phyloP scores from a whole-genome alignment of 371 early-diverging fungal species.

The Mucor irregularis region DNA sequence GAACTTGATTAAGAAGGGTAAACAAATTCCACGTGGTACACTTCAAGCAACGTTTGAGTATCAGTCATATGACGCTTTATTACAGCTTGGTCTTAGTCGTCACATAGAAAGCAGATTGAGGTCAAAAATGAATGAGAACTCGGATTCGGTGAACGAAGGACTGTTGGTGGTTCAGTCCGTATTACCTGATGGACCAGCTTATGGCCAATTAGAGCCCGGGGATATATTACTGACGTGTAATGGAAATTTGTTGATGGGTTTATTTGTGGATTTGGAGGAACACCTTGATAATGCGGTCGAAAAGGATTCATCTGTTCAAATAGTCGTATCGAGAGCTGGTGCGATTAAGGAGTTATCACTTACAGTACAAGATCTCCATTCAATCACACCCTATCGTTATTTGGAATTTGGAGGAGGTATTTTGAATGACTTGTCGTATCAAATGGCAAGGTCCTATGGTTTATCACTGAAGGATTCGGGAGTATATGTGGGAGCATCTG shows the following conservation, averaged over 20 bases:
- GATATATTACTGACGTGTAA: slow-evolving; percentile 73
- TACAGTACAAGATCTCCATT: slow-evolving; percentile 77
- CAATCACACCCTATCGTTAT: slow-evolving; percentile 67
- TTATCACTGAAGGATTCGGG: slow-evolving; percentile 73
- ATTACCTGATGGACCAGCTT: slow-evolving; percentile 72
- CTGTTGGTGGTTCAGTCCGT: slow-evolving; percentile 72
- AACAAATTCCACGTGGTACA: slow-evolving; percentile 74
- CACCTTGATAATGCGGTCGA: slow-evolving; percentile 73
- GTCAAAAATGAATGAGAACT: slow-evolving; percentile 31
- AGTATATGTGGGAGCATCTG: slow-evolving; percentile 78
- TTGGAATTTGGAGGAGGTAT: slow-evolving; percentile 88
- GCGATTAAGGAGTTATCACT: slow-evolving; percentile 51
- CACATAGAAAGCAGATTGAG: slow-evolving; percentile 66
- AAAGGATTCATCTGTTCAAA: slow-evolving; percentile 29
- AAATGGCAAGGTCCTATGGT: slow-evolving; percentile 77
- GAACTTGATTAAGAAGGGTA: slow-evolving; percentile 49
- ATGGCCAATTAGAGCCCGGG: slow-evolving; percentile 65
- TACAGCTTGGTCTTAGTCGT: slow-evolving; percentile 57
- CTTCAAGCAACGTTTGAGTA: slow-evolving; percentile 73
- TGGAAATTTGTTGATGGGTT: slow-evolving; percentile 51
- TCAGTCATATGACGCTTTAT: slow-evolving; percentile 59
- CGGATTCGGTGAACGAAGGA: slow-evolving; percentile 55
- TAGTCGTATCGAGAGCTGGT: slow-evolving; percentile 75
- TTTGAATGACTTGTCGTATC: slow-evolving; percentile 83
- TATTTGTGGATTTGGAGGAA: slow-evolving; percentile 67